Evolutionary conservation across 1,284 basidiomycete species (phyloP), one percentile per base, ranked within the genome.

Genomic region (Stygiomarasmius scandens): DNA sequence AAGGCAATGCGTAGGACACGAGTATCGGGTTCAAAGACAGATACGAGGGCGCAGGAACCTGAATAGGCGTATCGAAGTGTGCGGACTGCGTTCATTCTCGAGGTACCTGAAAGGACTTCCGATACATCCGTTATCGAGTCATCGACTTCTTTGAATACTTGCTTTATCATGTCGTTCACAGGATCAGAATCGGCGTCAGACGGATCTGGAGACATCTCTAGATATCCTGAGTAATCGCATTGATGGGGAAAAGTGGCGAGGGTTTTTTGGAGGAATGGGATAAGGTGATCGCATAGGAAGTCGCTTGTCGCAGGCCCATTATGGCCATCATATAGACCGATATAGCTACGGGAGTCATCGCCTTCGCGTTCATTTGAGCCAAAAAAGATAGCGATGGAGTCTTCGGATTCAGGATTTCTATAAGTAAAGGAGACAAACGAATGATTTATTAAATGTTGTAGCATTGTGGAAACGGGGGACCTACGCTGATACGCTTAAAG

Each of bases 21-120:
- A 11, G 74, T 72, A 48, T 75, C 68, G 5, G 67, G 71, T 58
- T 85, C 80, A 61, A 79, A 84, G 56, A 84, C 71, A 0, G 75
- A 71, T 16, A 82, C 65, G 3, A 82, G 63, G 0, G 77, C 78
- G 55, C 73, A 74, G 0, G 74, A 72, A 10, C 73, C 74, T 34
- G 59, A 54, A 22, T 60, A 43, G n/a, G 56, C 59, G n/a, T 58
- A 24, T 11, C 55, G 59, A 9, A 57, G 49, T 8, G 55, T 52
- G 25, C 55, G 59, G 12, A 57, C 43, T 16, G 60, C 60, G 49
- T 61, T 61, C 12, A 47, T 55, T 34, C 54, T 61, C 23, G 59
- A 61, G 12, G 29, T 24, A 2, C 53, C 58, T 22, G 60, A 49
- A n/a, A 62, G 50, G 54, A 58, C 60, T 5, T 58, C 60, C 16